phyloP scores from a whole-genome alignment of 2,329 filamentous ascomycete genomes.

The Fusarium nygamai region DNA sequence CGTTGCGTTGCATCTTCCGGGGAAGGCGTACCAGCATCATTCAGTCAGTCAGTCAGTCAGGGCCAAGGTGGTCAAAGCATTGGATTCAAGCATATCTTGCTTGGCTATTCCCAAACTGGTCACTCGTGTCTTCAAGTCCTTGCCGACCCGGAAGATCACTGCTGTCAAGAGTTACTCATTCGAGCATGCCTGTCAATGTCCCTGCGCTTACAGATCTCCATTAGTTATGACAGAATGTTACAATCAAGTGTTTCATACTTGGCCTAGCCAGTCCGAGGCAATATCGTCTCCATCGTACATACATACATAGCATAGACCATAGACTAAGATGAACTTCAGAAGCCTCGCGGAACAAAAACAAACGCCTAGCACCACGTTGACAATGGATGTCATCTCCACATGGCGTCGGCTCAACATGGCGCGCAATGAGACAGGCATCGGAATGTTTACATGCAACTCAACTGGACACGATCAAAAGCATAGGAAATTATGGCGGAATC shows the following conservation, averaged over 20 bases:
- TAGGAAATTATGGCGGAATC: neutral
- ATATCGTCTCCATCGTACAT: constrained; percentile 16
- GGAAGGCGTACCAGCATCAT: constrained; percentile 29
- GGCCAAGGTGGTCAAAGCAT: neutral
- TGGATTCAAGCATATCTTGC: constrained; percentile 2
- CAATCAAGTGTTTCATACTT: constrained; percentile 37
- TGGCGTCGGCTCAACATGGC: constrained; percentile 39
- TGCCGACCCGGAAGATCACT: constrained; percentile 37
- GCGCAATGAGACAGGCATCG: constrained; percentile 26
- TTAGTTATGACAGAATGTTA: constrained; percentile 1
- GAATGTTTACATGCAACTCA: constrained; percentile 20
- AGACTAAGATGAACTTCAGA: constrained; percentile 15
- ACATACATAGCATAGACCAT: neutral
- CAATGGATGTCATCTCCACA: constrained; percentile 33
- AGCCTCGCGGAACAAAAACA: constrained; percentile 37
- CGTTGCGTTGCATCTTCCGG: constrained; percentile 28
- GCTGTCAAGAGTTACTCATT: constrained; percentile 36
- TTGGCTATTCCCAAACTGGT: constrained; percentile 31
- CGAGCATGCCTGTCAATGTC: constrained; percentile 30
- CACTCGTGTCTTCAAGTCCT: constrained; percentile 35
- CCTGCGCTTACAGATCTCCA: constrained; percentile 26
- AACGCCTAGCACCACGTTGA: neutral
- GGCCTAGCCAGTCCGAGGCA: constrained; percentile 1
- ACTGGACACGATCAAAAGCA: neutral
- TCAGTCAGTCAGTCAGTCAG: neutral